Percentiles rank a stretch among this genome's conserved stretches.
These are phyloP conservation scores for Populus deltoides DNA, from an alignment of 345 rosid genomes.

Conservation along the genomic window DNA sequence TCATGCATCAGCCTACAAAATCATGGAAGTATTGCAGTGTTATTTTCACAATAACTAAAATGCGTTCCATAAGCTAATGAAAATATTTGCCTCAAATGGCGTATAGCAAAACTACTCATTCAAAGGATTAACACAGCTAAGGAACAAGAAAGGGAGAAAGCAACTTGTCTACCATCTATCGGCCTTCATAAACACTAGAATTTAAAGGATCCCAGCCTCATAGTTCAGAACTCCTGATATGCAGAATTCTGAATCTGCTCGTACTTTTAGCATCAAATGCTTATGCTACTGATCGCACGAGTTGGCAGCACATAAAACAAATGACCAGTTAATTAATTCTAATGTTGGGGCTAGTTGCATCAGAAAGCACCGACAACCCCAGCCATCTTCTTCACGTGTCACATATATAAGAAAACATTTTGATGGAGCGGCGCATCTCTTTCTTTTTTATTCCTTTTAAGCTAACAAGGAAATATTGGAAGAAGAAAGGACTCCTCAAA, in stretches of 20 bases:
- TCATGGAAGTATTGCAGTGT: slow-evolving; percentile 6
- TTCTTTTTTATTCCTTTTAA: neutral
- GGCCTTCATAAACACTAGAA: neutral
- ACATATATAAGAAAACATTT: neutral
- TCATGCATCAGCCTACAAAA: slow-evolving; percentile 65
- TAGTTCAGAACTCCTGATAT: neutral
- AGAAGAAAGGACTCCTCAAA: neutral
- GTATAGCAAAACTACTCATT: neutral
- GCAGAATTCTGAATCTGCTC: neutral
- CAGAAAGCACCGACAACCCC: neutral
- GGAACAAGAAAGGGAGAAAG: neutral
- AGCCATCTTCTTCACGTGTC: neutral
- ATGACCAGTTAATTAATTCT: neutral
- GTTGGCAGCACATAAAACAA: neutral
- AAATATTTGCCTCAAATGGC: neutral
- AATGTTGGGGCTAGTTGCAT: neutral
- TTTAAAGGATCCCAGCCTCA: neutral
- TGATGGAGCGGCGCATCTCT: neutral
- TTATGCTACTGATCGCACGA: neutral
- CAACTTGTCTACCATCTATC: neutral
- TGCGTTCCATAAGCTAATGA: slow-evolving; percentile 10
- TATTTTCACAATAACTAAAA: slow-evolving; percentile 5
- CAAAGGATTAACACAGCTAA: neutral
- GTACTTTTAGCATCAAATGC: neutral
- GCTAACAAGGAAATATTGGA: neutral